Conservation (phyloP, 2,329 filamentous ascomycete species). For the Hypomyces rosellus region DNA sequence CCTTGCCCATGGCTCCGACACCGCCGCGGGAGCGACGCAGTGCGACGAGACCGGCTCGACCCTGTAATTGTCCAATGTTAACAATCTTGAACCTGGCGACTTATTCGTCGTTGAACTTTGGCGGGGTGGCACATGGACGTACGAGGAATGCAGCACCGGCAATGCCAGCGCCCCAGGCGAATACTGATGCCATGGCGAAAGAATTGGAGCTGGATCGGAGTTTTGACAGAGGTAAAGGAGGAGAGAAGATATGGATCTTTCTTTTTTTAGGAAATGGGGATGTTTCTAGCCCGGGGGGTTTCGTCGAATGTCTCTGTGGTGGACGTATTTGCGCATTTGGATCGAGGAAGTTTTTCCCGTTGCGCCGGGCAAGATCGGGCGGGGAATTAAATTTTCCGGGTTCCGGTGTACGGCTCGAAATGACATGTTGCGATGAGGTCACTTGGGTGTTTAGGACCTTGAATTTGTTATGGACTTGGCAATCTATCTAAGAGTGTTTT, state of each 20-base stretch:
- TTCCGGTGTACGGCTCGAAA: neutral
- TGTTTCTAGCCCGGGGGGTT: neutral
- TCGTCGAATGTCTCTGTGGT: neutral
- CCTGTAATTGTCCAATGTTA: conserved; percentile 43
- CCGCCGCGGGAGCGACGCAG: conserved; percentile 75
- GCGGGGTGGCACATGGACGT: conserved; percentile 16
- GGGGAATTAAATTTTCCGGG: conserved; percentile 17
- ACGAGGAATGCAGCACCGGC: conserved; percentile 48
- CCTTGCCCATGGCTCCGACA: conserved; percentile 74
- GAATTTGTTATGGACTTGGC: too few relatives aligned
- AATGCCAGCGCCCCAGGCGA: conserved; percentile 42
- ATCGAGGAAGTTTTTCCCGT: conserved; percentile 18
- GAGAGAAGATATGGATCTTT: neutral
- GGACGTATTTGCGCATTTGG: neutral
- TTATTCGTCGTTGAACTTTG: neutral
- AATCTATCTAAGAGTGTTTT: too few relatives aligned
- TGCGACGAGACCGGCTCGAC: conserved; percentile 86
- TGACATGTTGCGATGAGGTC: too few relatives aligned
- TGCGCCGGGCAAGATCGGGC: neutral
- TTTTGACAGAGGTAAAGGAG: neutral
- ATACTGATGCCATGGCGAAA: conserved; percentile 34
- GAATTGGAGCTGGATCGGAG: neutral
- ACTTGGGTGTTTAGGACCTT: too few relatives aligned
- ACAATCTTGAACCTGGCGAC: neutral
- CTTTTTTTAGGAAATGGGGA: neutral